Conservation (phyloP, 148 eudicot genomes). For the Fagopyrum homotropicum region DNA sequence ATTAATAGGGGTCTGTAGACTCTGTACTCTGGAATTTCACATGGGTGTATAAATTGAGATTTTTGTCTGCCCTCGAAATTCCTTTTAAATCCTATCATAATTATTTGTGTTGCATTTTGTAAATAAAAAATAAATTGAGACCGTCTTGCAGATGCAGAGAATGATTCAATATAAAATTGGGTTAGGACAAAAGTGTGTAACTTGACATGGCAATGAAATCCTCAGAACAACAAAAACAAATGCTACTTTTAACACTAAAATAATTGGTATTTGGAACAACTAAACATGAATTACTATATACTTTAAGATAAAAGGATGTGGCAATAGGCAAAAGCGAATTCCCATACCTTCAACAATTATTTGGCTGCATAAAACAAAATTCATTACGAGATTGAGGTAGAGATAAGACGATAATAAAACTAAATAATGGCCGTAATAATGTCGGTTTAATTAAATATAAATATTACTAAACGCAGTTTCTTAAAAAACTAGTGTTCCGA, state of each 20-base stretch:
- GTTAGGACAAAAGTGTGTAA: background rate
- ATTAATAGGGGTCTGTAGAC: background rate
- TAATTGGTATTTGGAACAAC: too few relatives aligned
- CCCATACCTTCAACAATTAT: too few relatives aligned
- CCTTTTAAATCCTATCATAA: background rate
- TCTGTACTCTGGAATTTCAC: background rate
- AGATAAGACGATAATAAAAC: too few relatives aligned
- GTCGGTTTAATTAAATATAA: too few relatives aligned
- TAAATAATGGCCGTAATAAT: too few relatives aligned
- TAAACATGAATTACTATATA: too few relatives aligned
- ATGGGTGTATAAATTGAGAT: conserved; percentile 6
- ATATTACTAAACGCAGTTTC: too few relatives aligned
- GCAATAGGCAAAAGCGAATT: too few relatives aligned
- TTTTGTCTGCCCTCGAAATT: conserved; percentile 4
- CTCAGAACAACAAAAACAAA: background rate
- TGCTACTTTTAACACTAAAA: background rate
- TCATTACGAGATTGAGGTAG: too few relatives aligned
- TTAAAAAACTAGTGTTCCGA: too few relatives aligned
- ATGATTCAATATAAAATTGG: background rate
- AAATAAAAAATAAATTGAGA: background rate
- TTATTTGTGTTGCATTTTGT: background rate
- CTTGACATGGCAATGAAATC: background rate
- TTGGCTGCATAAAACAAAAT: too few relatives aligned
- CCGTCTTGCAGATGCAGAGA: background rate
- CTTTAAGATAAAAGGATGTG: too few relatives aligned